A percentile compares a stretch with the other conserved stretches of the same genome.
phyloP scores from a whole-genome alignment of 1,139 yeast genomes.

The Saccharomycopsis hybrid region DNA sequence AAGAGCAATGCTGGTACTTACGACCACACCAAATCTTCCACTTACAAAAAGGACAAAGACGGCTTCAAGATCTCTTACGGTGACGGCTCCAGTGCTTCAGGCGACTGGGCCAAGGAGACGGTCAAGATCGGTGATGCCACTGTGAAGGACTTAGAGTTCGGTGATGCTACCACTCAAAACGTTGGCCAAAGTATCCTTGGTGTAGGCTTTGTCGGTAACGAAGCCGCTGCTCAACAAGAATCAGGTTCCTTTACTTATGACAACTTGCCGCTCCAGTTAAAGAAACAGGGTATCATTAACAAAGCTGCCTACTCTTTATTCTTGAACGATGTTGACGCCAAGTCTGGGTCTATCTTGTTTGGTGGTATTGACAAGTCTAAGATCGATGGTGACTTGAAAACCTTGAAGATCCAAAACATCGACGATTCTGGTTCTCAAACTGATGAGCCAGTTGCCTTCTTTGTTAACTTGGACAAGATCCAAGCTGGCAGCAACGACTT shows the following conservation, averaged over 20 bases:
- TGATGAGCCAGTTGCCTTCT: constrained; percentile 15
- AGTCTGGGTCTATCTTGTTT: constrained; percentile 46
- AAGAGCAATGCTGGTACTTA: constrained; percentile 16
- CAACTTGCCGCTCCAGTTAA: constrained; percentile 42
- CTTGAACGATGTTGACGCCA: constrained; percentile 37
- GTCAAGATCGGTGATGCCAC: constrained; percentile 16
- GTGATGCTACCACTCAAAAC: constrained; percentile 20
- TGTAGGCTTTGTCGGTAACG: constrained; percentile 19
- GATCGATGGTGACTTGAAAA: constrained; percentile 38
- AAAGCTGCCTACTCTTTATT: constrained; percentile 48
- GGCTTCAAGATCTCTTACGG: constrained; percentile 20
- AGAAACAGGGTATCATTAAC: constrained; percentile 39
- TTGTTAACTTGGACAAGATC: constrained; percentile 17
- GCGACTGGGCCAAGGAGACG: constrained; percentile 21
- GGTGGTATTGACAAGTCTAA: constrained; percentile 56
- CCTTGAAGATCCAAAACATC: constrained; percentile 23
- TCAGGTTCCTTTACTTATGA: constrained; percentile 26
- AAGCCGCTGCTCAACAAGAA: constrained; percentile 30
- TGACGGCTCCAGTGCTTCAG: constrained; percentile 20
- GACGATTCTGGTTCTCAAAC: constrained; percentile 23
- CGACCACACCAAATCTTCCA: constrained; percentile 22
- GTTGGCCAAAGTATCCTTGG: constrained; percentile 19
- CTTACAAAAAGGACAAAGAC: constrained; percentile 18
- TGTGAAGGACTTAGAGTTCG: constrained; percentile 19
- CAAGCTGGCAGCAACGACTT: constrained; percentile 10